Base-by-base conservation (phyloP, 2,329 filamentous ascomycete genomes). In the Ceratocystiopsis minuta region DNA sequence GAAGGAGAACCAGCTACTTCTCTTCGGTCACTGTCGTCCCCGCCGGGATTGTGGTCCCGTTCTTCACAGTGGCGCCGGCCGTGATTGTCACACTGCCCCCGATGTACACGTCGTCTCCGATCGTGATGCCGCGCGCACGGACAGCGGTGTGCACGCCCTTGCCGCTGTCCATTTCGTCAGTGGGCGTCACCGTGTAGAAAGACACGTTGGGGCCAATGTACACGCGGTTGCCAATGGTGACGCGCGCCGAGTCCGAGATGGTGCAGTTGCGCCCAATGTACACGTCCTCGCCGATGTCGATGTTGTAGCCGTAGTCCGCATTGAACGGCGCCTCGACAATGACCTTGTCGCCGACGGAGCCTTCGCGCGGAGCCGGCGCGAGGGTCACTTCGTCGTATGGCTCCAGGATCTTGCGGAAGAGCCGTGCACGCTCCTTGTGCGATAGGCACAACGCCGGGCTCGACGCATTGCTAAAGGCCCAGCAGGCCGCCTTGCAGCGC, bases 251-350 rank as follows among this genome's bases (percentile, higher is more conserved):
- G 56, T 98, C 90, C 43, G 87, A 75, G 54, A 96, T 79, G 20
- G 77, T 78, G 58, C 87, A 95, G 53, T 84, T 81, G 43, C 82
- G 72, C 16, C 80, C 83, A 50, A 98, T 81, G 43, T 78, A 72
- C 3, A 92, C 84, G 48, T 90, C 78, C 51, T 87, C 79, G 13
- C 83, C 87, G 50, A 98, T 81, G 38, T 72, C 72, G 52, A 96
- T 80, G 57, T 98, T 96, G 62, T 94, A 96, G 1, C 90, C 90
- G 54, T 95, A 95, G 53, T 95, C 86, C 56, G 88, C 95, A 38
- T 70, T 78, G 57, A 98, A 96, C 0, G 88, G 88, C 3, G 82
- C 76, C 53, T 94, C 85, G 20, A 98, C 80, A 36, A 78, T 67
- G 6, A 83, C 79, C 43, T 79, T 75, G 15, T 77, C 71, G n/a